Evolutionary conservation across 2,329 filamentous ascomycete species (phyloP).

Genomic region (Colletotrichum plurivorum): DNA sequence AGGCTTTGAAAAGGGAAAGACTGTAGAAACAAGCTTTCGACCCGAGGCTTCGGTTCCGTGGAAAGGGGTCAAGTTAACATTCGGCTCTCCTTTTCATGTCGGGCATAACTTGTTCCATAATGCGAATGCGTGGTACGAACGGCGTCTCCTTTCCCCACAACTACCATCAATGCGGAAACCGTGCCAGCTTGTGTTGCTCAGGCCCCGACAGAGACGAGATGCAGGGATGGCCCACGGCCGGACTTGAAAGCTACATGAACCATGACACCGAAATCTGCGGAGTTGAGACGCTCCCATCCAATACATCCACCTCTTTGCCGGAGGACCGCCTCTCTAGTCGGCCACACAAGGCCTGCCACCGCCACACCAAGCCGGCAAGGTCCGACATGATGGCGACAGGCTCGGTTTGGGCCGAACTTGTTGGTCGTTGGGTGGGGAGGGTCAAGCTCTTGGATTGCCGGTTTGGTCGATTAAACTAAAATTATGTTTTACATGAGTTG

Average conservation of each 20-base stretch:
- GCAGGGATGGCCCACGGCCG: constrained; percentile 19
- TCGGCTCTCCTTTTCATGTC: background rate
- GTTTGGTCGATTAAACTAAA: background rate
- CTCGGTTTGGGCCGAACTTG: constrained; percentile 25
- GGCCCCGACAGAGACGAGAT: background rate
- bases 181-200: constrained; percentile 8
- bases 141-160: background rate
- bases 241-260: constrained; percentile 15
- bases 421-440: background rate
- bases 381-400: constrained; percentile 15
- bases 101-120: background rate
- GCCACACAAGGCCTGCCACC: constrained; percentile 10
- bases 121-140: background rate
- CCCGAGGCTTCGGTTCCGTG: too few relatives aligned
- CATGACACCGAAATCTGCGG: constrained; percentile 5
- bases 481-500: background rate
- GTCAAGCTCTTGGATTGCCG: constrained; percentile 13
- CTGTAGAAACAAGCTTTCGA: too few relatives aligned
- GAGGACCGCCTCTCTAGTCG: background rate
- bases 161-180: background rate
- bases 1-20: too few relatives aligned
- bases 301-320: background rate
- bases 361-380: constrained; percentile 1
- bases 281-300: constrained; percentile 26
- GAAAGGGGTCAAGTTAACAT: background rate